A percentile compares a stretch with the other conserved stretches of the same genome.
Conservation (phyloP, 352 stramenopile genomes). For the Phytophthora multivora region DNA sequence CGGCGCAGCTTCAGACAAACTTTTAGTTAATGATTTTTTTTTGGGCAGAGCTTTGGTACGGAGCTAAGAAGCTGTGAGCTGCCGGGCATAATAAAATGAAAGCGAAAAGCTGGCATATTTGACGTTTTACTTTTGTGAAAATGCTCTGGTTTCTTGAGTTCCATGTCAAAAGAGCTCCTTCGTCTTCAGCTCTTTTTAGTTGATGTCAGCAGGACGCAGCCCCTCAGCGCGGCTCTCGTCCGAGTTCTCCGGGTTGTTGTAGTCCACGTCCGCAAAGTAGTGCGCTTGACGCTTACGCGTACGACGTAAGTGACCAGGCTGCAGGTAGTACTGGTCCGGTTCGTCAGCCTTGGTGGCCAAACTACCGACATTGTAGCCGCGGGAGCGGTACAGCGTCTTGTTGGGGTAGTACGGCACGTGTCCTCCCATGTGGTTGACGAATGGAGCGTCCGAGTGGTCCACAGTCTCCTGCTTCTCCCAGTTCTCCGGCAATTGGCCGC, state of each 20-base stretch:
- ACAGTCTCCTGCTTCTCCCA: constrained; percentile 72
- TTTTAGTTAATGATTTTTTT: constrained; percentile 22
- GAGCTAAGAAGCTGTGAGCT: constrained; percentile 3
- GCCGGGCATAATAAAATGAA: constrained; percentile 36
- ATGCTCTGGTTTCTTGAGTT: too few relatives aligned
- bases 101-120: constrained; percentile 29
- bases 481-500: constrained; percentile 68
- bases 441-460: constrained; percentile 67
- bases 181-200: constrained; percentile 40
- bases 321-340: constrained; percentile 85
- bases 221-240: constrained; percentile 45
- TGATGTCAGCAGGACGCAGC: constrained; percentile 66
- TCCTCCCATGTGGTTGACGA: constrained; percentile 65
- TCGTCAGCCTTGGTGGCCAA: constrained; percentile 62
- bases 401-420: constrained; percentile 76
- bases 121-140: constrained; percentile 4
- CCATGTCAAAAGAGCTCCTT: neutral
- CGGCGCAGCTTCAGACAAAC: constrained; percentile 16
- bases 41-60: constrained; percentile 6
- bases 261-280: constrained; percentile 80
- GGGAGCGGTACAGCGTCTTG: constrained; percentile 77
- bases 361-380: constrained; percentile 81
- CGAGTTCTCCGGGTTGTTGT: constrained; percentile 76
- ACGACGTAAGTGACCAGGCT: constrained; percentile 75
- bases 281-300: constrained; percentile 63